Conservation (phyloP, 768 basidiomycete genomes). For the Rhizopogon rudus region DNA sequence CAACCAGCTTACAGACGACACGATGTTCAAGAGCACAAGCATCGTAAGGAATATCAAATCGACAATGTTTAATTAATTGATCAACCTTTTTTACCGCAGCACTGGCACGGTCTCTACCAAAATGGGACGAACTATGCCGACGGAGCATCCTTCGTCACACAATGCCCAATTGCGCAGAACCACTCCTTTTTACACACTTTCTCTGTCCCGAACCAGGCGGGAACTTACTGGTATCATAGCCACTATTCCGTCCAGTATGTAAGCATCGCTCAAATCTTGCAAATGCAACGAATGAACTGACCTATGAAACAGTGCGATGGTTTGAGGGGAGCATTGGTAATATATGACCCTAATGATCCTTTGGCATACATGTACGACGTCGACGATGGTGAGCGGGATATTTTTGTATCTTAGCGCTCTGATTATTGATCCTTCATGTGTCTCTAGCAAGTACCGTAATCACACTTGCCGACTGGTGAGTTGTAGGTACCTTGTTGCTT, state of each 20-base stretch:
- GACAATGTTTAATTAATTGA: neutral
- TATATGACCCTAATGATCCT: constrained; percentile 41
- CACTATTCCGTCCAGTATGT: constrained; percentile 34
- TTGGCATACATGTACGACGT: constrained; percentile 35
- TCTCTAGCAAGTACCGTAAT: constrained; percentile 34
- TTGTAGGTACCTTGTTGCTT: neutral
- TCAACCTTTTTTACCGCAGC: constrained; percentile 24
- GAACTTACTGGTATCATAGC: constrained; percentile 32
- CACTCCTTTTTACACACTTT: constrained; percentile 19
- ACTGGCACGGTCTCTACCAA: constrained; percentile 53
- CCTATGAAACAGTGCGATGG: constrained; percentile 12
- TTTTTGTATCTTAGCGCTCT: neutral
- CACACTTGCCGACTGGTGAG: constrained; percentile 36
- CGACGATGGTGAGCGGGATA: constrained; percentile 30
- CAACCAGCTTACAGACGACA: constrained; percentile 37
- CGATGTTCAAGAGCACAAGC: constrained; percentile 46
- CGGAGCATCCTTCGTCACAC: constrained; percentile 33
- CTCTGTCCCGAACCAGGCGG: constrained; percentile 13
- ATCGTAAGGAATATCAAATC: constrained; percentile 32
- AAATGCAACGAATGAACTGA: neutral
- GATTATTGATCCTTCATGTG: neutral
- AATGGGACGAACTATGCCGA: constrained; percentile 38
- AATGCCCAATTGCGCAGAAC: constrained; percentile 23
- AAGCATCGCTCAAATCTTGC: neutral
- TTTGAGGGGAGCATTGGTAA: constrained; percentile 26